These are phyloP conservation scores for Annulohypoxylon moriforme DNA, from an alignment of 495 filamentous ascomycete species.

Conservation along the genomic window DNA sequence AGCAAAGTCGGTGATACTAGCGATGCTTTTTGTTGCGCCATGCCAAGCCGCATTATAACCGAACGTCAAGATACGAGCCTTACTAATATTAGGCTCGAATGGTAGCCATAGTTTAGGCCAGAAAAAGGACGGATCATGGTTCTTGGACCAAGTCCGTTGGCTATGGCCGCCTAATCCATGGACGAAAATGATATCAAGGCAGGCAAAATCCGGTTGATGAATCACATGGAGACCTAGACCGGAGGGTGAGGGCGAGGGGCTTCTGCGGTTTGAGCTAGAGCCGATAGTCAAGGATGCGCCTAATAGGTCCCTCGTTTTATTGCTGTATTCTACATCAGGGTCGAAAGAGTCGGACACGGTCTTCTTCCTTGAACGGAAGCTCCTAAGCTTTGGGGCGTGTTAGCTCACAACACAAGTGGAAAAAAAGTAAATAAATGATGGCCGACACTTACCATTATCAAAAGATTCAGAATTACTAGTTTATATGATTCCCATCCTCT, in stretches of 20 bases:
- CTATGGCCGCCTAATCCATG: slow-evolving; percentile 54
- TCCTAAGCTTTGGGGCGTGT: background rate
- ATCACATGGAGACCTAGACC: background rate
- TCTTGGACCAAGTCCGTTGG: slow-evolving; percentile 47
- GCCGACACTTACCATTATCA: background rate
- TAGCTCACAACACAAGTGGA: background rate
- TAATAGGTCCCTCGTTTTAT: background rate
- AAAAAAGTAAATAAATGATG: background rate
- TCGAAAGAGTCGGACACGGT: background rate
- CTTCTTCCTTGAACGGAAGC: background rate
- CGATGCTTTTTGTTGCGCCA: slow-evolving; percentile 26
- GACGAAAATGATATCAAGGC: slow-evolving; percentile 46
- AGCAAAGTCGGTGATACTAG: slow-evolving; percentile 52
- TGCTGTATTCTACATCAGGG: background rate
- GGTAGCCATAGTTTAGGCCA: slow-evolving; percentile 50
- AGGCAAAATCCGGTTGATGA: background rate
- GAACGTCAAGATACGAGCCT: slow-evolving; percentile 50
- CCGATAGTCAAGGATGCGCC: background rate
- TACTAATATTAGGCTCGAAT: slow-evolving; percentile 45
- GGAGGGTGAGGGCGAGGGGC: background rate
- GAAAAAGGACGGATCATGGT: slow-evolving; percentile 45
- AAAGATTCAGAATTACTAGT: too few relatives aligned
- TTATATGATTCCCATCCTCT: too few relatives aligned
- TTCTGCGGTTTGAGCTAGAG: background rate
- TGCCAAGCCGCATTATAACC: slow-evolving; percentile 53